Base-by-base conservation (phyloP, 1,139 yeast genomes). In the Tardiomyces digboiensis region DNA sequence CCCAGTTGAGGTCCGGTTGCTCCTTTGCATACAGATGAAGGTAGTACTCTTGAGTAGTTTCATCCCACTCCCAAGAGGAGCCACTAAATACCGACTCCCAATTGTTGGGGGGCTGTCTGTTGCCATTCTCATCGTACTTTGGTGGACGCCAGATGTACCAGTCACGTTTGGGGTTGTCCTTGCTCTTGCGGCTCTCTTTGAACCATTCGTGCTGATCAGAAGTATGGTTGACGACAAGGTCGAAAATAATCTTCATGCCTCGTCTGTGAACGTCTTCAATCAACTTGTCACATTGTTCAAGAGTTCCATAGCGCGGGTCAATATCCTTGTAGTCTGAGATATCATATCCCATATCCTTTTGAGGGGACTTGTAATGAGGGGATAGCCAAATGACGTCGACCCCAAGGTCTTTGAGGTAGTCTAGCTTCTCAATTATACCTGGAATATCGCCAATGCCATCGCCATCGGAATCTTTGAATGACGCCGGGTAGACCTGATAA, bases 1-100 rank as follows among this genome's bases (percentile, higher is more conserved):
- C 81, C 82, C 82, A 77, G 59, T 76, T 77, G 54, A 76, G 65
- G 53, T 76, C 82, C 12, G 81, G 81, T 59, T 76, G 82, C 23
- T 71, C 57, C 42, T 58, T 59, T 18, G 78, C 79, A 57, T 75
- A 77, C 41, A 76, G 61, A 45, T 69, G 72, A 48, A 77, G 64
- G 58, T 76, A 77, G 62, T 75, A 77, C 57, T 77, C 80, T 33
- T 64, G 67, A 12, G 80, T 75, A 3, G 41, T 41, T 49, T 74
- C 79, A 54, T 76, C 81, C 55, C 66, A 75, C 44, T 67, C 65
- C 82, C 82, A 77, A 3, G 80, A 80, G 16, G 75, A 66, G 8
- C 41, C 38, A 20, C 33, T 21, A 52, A 76, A 76, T 50, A 61
- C 62, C 2, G 79, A 72, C 19, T 54, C 53, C 82, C 82, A 76